These are phyloP conservation scores for Collybiopsis luxurians DNA, from an alignment of 768 basidiomycete genomes.

Conservation along the genomic window DNA sequence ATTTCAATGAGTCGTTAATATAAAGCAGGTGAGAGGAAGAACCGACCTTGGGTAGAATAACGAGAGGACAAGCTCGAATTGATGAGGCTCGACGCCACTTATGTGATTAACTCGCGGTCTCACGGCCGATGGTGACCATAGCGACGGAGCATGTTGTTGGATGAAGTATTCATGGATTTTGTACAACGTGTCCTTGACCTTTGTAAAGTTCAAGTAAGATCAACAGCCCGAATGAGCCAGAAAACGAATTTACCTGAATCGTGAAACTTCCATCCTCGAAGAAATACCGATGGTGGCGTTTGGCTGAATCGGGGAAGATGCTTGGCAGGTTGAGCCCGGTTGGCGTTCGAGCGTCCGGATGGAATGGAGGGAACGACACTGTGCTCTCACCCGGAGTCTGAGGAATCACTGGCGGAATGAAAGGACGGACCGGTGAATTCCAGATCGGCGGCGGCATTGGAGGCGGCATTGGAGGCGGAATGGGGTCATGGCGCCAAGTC, in stretches of 20 bases:
- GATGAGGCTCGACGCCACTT: not conserved
- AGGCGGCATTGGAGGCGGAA: not conserved
- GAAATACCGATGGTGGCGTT: not conserved
- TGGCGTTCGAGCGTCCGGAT: not conserved
- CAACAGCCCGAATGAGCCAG: not conserved
- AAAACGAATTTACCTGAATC: not conserved
- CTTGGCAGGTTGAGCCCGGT: not conserved
- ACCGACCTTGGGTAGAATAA: constrained; percentile 6
- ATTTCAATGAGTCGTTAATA: too few relatives aligned
- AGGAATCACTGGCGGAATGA: not conserved
- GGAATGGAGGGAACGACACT: not conserved
- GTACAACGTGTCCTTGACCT: not conserved
- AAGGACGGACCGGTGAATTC: not conserved
- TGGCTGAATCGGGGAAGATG: not conserved
- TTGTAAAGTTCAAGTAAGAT: not conserved
- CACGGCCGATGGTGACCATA: not conserved
- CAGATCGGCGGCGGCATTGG: not conserved
- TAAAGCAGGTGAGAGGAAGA: not conserved
- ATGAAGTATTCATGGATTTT: constrained; percentile 1
- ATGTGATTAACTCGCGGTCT: not conserved
- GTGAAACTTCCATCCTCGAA: not conserved
- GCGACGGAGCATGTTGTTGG: not conserved
- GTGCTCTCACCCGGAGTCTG: not conserved
- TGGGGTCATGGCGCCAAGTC: not conserved
- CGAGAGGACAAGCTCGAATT: constrained; percentile 4